phyloP scores from a whole-genome alignment of 768 basidiomycete genomes.

The Serendipita indica region DNA sequence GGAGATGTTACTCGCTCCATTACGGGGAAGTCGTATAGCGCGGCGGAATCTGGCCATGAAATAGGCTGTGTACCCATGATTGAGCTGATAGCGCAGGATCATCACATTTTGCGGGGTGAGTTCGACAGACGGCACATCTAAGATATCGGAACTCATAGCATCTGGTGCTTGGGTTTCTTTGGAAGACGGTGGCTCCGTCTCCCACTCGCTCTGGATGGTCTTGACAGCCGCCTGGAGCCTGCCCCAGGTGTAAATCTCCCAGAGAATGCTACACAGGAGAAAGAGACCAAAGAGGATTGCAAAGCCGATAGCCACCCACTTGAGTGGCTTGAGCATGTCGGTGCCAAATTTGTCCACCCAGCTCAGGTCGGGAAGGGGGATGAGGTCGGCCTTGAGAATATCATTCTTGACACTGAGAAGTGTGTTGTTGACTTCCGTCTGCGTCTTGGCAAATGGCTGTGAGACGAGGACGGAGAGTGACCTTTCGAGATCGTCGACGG shows the following conservation, averaged over 20 bases:
- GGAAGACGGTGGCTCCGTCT: neutral
- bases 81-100: slow-evolving; percentile 38
- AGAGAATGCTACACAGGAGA: slow-evolving; percentile 51
- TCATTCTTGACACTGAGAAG: slow-evolving; percentile 36
- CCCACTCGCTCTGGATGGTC: slow-evolving; percentile 61
- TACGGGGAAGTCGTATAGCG: slow-evolving; percentile 33
- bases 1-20: slow-evolving; percentile 37
- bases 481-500: slow-evolving; percentile 56
- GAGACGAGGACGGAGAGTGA: slow-evolving; percentile 52
- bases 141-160: no score
- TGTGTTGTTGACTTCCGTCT: slow-evolving; percentile 78
- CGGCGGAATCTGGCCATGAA: slow-evolving; percentile 53
- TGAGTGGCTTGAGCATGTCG: slow-evolving; percentile 61
- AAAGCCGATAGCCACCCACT: slow-evolving; percentile 64
- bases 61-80: slow-evolving; percentile 37
- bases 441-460: slow-evolving; percentile 75
- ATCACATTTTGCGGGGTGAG: slow-evolving; percentile 28
- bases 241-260: slow-evolving; percentile 86
- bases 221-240: slow-evolving; percentile 49
- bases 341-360: slow-evolving; percentile 73
- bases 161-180: neutral
- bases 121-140: neutral
- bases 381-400: slow-evolving; percentile 48
- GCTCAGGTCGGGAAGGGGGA: slow-evolving; percentile 78
- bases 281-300: slow-evolving; percentile 57